Evolutionary conservation across 2,329 filamentous ascomycete genomes (phyloP).

Genomic region (Talaromyces sp.): DNA sequence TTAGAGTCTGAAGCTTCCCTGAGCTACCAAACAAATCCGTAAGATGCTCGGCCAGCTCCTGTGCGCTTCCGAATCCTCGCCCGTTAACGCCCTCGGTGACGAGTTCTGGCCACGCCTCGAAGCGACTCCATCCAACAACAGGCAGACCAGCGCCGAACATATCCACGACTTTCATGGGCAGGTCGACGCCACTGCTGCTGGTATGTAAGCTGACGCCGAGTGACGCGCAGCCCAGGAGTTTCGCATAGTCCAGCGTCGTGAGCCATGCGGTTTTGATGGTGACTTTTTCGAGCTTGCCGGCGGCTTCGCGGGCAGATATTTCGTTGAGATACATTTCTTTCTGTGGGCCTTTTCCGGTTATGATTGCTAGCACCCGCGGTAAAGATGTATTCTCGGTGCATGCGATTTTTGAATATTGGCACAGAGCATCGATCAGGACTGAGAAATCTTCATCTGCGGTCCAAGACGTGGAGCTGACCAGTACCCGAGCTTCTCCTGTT

Average conservation of each 20-base stretch:
- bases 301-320: slow-evolving; percentile 58
- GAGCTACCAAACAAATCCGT: slow-evolving; percentile 58
- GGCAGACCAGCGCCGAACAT: slow-evolving; percentile 96
- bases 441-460: slow-evolving; percentile 95
- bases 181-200: slow-evolving; percentile 87
- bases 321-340: slow-evolving; percentile 67
- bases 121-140: slow-evolving; percentile 79
- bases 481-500: slow-evolving; percentile 57
- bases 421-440: slow-evolving; percentile 76
- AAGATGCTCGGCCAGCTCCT: slow-evolving; percentile 62
- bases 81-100: slow-evolving; percentile 84
- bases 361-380: slow-evolving; percentile 75
- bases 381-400: slow-evolving; percentile 43
- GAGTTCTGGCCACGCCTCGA: slow-evolving; percentile 86
- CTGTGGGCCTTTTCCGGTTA: slow-evolving; percentile 90
- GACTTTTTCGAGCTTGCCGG: slow-evolving; percentile 64
- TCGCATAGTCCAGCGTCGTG: slow-evolving; percentile 76
- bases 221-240: slow-evolving; percentile 77
- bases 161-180: slow-evolving; percentile 99
- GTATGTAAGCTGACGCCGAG: slow-evolving; percentile 88
- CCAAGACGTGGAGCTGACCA: slow-evolving; percentile 96
- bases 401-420: slow-evolving; percentile 61
- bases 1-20: slow-evolving; percentile 57
- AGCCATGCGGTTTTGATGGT: slow-evolving; percentile 80
- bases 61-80: slow-evolving; percentile 70